Evolutionary conservation across 225 moss, liverwort and hornwort genomes (phyloP), one percentile per base, ranked within the genome.

Genomic region (Bryum argenteum): DNA sequence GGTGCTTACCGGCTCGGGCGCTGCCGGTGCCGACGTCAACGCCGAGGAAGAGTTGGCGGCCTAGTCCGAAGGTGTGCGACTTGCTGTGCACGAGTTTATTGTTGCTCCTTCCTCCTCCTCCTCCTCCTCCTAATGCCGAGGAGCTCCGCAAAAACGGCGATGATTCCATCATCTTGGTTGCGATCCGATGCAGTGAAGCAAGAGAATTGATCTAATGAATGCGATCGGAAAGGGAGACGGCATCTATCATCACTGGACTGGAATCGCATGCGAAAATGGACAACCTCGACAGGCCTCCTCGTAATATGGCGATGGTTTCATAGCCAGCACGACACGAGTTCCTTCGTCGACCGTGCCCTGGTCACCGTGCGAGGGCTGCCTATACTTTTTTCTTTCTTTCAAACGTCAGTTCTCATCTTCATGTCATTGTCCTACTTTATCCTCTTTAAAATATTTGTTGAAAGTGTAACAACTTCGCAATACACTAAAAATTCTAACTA

Each of bases 21-120:
- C 98, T 94, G 20, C 98, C 85, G 8, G 98, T 94, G 51, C 98
- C 98, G 13, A 98, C 98, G 43, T 98, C 98, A 60, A 98, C 83
- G 51, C 94, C 98, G 50, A 98, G 81, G 48, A 83, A 89, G 38
- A 89, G 82, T 68, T 80, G 82, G 1, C 89, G 80, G 6, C 83
- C 80, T 17, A 57, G 78, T 10, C 3, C 77, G 40, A 67, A 56
- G 17, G 39, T 20, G 5, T 61, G 73, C 40, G 77, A 63, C 79
- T 77, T 65, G 66, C 42, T 56, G 61, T 44, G 68, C 6, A 0
- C 79, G 43, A 18, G 24, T 51, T 73, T 83, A 59, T 6, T 18
- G 55, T 6, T 2, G 33, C 7, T 3, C 5, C 7, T 33, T 3
- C 33, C 7, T 6, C 33, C 33, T 33, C 33, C 33, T n/a, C n/a